These are phyloP conservation scores for Anisodus acutangulus DNA, from an alignment of 257 asterid species.

Conservation along the genomic window DNA sequence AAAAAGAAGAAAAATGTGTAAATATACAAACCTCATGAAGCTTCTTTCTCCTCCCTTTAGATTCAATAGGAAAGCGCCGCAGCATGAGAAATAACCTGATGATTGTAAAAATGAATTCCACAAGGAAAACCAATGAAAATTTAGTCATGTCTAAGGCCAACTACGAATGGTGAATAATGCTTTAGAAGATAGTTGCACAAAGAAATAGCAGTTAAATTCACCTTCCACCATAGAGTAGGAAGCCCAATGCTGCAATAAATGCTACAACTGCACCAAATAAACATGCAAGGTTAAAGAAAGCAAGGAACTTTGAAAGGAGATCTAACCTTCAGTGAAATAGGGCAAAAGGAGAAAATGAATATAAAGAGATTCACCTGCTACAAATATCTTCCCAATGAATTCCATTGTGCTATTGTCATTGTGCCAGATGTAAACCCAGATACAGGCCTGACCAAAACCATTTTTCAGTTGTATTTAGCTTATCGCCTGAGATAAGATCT, in stretches of 20 bases:
- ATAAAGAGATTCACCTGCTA: conserved; percentile 65
- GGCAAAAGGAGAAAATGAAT: conserved; percentile 27
- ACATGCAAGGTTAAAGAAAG: conserved; percentile 31
- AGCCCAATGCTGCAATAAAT: conserved; percentile 84
- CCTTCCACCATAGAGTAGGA: conserved; percentile 97
- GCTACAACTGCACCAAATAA: conserved; percentile 75
- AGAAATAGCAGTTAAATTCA: conserved; percentile 38
- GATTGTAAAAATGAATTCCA: conserved; percentile 10
- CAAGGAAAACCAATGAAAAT: neutral
- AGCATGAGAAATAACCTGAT: conserved; percentile 87
- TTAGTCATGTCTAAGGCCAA: conserved; percentile 3
- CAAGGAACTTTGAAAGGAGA: conserved; percentile 18
- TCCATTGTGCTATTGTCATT: conserved; percentile 68
- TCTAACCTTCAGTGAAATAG: conserved; percentile 23
- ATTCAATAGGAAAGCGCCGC: conserved; percentile 90
- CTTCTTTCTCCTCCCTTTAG: conserved; percentile 95
- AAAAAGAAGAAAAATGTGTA: neutral
- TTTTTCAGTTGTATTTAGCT: conserved; percentile 20
- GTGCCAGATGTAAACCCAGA: conserved; percentile 83
- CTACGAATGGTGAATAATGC: conserved; percentile 23
- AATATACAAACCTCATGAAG: conserved; percentile 78
- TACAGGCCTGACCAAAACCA: conserved; percentile 57
- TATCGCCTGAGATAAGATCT: conserved; percentile 2
- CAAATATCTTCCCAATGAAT: conserved; percentile 77
- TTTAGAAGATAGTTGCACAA: conserved; percentile 23